Percentiles rank a stretch among this genome's conserved stretches.
Evolutionary conservation across 2,329 filamentous ascomycete genomes (phyloP).

Genomic region (Xylaria sp.): DNA sequence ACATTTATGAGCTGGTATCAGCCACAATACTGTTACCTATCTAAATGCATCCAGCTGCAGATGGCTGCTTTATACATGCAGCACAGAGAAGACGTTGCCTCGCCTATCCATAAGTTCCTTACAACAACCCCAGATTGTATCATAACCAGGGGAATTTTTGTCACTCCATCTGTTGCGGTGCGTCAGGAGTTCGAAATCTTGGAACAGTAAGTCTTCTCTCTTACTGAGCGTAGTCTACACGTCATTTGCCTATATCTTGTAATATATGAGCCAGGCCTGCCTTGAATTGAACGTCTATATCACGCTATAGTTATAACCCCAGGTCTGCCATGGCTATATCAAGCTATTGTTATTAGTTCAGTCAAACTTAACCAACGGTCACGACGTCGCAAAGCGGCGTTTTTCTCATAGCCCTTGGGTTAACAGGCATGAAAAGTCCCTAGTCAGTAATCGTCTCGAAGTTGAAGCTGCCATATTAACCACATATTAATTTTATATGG

Average conservation of each 20-base stretch:
- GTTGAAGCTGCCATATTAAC: not conserved
- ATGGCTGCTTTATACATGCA: not conserved
- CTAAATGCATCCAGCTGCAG: not conserved
- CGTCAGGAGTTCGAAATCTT: not conserved
- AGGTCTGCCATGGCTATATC: not conserved
- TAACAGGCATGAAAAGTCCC: no score
- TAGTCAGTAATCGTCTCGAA: not conserved
- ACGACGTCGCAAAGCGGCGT: no score
- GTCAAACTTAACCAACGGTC: no score
- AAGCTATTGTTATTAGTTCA: no score
- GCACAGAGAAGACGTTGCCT: not conserved
- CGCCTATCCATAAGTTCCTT: not conserved
- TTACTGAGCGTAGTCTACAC: not conserved
- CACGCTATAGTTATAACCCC: conserved; percentile 8
- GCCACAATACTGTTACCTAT: not conserved
- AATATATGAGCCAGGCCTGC: conserved; percentile 16
- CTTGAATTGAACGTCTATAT: conserved; percentile 20
- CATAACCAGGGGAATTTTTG: not conserved
- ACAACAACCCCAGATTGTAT: not conserved
- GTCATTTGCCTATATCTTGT: conserved; percentile 25
- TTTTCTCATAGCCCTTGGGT: no score
- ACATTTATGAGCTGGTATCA: conserved; percentile 4
- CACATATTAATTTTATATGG: not conserved
- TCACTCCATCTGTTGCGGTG: no score
- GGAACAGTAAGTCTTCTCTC: not conserved